Evolutionary conservation across 2,329 filamentous ascomycete genomes (phyloP).

Genomic region (Penicillium paneum): DNA sequence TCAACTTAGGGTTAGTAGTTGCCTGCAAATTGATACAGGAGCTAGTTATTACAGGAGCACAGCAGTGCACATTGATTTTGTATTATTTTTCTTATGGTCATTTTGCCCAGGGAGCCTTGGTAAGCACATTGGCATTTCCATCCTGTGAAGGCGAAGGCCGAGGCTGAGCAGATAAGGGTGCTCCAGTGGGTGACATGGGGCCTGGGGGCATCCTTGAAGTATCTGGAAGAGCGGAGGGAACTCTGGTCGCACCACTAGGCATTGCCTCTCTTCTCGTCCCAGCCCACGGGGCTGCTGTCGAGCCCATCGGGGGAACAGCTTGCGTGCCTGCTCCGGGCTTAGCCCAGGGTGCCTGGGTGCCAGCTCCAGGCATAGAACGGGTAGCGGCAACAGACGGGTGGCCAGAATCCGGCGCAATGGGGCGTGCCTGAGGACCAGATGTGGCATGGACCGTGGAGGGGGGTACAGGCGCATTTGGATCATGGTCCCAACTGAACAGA

Average conservation of each 20-base stretch:
- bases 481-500: constrained; percentile 71
- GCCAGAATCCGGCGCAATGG: constrained; percentile 19
- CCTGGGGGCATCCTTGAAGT: constrained; percentile 30
- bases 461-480: constrained; percentile 57
- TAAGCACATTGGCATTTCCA: constrained; percentile 23
- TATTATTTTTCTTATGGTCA: constrained; percentile 7
- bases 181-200: constrained; percentile 33
- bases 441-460: constrained; percentile 55
- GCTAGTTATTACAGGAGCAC: not conserved
- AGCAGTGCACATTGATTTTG: not conserved
- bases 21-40: not conserved
- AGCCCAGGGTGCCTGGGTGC: constrained; percentile 39
- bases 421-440: constrained; percentile 25
- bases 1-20: not conserved
- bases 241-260: constrained; percentile 1
- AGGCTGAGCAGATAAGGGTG: constrained; percentile 29
- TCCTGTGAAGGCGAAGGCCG: constrained; percentile 15
- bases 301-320: constrained; percentile 18
- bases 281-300: constrained; percentile 34
- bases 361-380: constrained; percentile 18
- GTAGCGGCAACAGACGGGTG: constrained; percentile 10
- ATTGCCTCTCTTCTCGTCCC: constrained; percentile 14
- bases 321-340: constrained; percentile 17
- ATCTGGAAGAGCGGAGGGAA: constrained; percentile 20
- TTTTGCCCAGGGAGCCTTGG: constrained; percentile 42